These are phyloP conservation scores for Cyclocybe cylindracea DNA, from an alignment of 768 basidiomycete genomes.

Conservation along the genomic window DNA sequence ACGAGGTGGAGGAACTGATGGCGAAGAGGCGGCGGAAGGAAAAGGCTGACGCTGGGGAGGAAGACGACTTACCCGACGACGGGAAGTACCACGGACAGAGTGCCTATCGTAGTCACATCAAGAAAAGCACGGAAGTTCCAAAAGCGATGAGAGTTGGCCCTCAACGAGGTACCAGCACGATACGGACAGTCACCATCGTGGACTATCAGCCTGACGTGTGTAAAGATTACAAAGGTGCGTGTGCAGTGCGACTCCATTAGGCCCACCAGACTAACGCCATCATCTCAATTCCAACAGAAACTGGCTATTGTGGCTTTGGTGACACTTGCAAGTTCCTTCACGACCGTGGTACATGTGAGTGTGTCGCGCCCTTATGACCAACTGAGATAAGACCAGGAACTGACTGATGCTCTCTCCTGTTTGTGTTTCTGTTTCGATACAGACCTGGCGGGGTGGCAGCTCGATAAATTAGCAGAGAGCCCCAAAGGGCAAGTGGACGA, in stretches of 20 bases:
- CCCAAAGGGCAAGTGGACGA: constrained; percentile 64
- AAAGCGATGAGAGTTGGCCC: constrained; percentile 88
- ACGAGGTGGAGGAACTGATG: constrained; percentile 76
- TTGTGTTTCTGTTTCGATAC: background rate
- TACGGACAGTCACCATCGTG: constrained; percentile 91
- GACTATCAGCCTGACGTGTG: constrained; percentile 99
- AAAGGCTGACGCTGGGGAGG: constrained; percentile 48
- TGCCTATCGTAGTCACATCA: constrained; percentile 78
- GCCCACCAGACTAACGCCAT: constrained; percentile 2
- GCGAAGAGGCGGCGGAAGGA: constrained; percentile 68
- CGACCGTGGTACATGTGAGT: constrained; percentile 92
- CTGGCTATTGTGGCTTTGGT: constrained; percentile 98
- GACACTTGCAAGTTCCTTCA: constrained; percentile 99
- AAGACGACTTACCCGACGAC: constrained; percentile 70
- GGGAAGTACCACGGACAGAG: constrained; percentile 86
- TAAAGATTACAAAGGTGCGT: constrained; percentile 97
- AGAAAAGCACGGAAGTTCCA: constrained; percentile 80
- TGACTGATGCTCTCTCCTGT: constrained; percentile 6
- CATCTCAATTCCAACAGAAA: constrained; percentile 57
- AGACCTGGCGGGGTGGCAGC: constrained; percentile 99
- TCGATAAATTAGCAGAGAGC: constrained; percentile 88
- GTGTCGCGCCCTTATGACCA: background rate
- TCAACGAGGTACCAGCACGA: constrained; percentile 76
- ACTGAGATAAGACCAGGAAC: constrained; percentile 2
- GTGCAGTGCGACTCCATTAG: background rate